These are phyloP conservation scores for Silene coronaria DNA, from an alignment of 179 eudicot genomes.

Conservation along the genomic window DNA sequence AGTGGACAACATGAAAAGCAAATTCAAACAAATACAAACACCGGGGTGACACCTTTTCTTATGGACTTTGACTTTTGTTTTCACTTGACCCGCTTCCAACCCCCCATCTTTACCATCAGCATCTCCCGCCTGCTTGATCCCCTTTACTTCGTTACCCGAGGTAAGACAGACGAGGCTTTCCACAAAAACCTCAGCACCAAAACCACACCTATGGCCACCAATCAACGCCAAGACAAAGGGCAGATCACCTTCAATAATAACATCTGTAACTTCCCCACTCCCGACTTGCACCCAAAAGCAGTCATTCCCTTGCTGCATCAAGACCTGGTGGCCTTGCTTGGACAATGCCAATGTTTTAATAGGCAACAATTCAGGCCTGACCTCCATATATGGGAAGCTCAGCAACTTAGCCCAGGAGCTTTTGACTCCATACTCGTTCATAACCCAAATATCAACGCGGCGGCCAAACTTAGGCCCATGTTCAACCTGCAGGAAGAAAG, in stretches of 20 bases:
- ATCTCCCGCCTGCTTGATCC: background rate
- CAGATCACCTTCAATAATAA: background rate
- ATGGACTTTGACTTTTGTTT: background rate
- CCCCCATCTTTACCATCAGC: background rate
- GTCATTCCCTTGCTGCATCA: conserved; percentile 18
- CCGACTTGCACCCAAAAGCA: conserved; percentile 12
- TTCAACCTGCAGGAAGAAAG: conserved; percentile 12
- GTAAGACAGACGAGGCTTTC: conserved; percentile 8
- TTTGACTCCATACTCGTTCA: conserved; percentile 13
- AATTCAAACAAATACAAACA: background rate
- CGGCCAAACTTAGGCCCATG: conserved; percentile 6
- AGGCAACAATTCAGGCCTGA: conserved; percentile 13
- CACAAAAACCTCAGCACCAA: conserved; percentile 12
- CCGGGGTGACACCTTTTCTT: background rate
- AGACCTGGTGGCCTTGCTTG: background rate
- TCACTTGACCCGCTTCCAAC: background rate
- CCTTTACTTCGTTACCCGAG: background rate
- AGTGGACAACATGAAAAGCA: too few species aligned
- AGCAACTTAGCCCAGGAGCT: conserved; percentile 6
- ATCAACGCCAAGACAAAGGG: background rate
- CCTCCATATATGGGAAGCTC: conserved; percentile 10
- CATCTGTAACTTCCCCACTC: conserved; percentile 4
- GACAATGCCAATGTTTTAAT: conserved; percentile 7
- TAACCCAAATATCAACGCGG: conserved; percentile 10
- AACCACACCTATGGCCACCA: conserved; percentile 8